Percentiles rank a stretch among this genome's conserved stretches.
Conservation (phyloP, 208 protist species). For the Leishmania turanica region DNA sequence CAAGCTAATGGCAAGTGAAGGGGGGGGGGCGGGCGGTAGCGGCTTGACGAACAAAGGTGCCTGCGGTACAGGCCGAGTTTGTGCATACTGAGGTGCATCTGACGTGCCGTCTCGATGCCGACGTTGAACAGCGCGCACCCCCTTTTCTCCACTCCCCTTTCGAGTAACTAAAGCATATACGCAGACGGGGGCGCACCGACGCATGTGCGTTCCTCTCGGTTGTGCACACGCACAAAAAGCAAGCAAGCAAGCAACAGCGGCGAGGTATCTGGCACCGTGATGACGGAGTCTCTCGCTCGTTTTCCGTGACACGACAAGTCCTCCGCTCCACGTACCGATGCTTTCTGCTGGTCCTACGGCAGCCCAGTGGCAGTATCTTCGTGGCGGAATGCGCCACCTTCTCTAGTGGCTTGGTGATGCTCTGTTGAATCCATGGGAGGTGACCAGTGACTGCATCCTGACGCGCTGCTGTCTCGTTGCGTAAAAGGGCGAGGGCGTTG, state of each 20-base stretch:
- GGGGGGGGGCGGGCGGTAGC: neutral
- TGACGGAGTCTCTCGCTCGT: neutral
- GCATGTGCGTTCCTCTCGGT: neutral
- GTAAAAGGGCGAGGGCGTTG: neutral
- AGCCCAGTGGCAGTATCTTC: neutral
- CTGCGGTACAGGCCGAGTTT: neutral
- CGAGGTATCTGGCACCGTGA: neutral
- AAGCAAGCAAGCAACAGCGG: neutral
- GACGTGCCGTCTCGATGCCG: neutral
- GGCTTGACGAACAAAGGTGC: neutral
- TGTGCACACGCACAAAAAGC: neutral
- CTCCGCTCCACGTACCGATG: neutral
- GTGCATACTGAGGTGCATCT: neutral
- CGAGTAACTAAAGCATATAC: neutral
- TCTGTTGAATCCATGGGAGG: neutral
- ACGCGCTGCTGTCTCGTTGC: neutral
- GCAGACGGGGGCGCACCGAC: neutral
- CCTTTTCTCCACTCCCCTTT: neutral
- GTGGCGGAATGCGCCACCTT: neutral
- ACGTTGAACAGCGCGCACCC: neutral
- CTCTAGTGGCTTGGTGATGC: neutral
- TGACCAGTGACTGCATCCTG: neutral
- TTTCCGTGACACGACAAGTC: neutral
- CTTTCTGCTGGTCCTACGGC: neutral
- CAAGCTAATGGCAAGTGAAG: neutral